Evolutionary conservation across 331 rosid genomes (phyloP).

Genomic region (Erythrophleum ivorense): DNA sequence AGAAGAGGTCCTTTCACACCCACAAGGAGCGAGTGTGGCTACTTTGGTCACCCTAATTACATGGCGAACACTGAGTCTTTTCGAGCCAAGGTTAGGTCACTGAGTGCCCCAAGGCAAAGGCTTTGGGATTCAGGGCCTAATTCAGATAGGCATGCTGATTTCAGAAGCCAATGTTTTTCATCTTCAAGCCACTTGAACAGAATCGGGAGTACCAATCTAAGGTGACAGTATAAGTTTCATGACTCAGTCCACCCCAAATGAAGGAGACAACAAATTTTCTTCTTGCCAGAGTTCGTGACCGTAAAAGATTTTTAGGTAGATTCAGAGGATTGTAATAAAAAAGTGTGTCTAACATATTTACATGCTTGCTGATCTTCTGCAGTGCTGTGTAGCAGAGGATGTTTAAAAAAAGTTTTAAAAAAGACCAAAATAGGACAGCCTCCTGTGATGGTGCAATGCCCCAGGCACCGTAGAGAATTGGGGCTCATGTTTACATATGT

Average conservation of each 20-base stretch:
- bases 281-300: background rate
- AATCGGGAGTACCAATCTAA: slow-evolving; percentile 51
- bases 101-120: slow-evolving; percentile 94
- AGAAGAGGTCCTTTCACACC: slow-evolving; percentile 70
- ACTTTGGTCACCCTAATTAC: slow-evolving; percentile 75
- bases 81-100: slow-evolving; percentile 89
- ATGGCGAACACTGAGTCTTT: slow-evolving; percentile 93
- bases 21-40: slow-evolving; percentile 78
- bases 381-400: too few relatives aligned
- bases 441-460: too few relatives aligned
- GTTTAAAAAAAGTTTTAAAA: too few relatives aligned
- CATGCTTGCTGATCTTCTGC: too few relatives aligned
- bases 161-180: slow-evolving; percentile 42
- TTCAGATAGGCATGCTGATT: slow-evolving; percentile 59
- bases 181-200: slow-evolving; percentile 53
- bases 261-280: background rate
- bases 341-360: background rate
- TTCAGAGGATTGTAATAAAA: background rate
- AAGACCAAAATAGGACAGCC: too few relatives aligned
- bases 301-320: too few relatives aligned
- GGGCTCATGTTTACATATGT: too few relatives aligned
- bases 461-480: too few relatives aligned
- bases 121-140: slow-evolving; percentile 54
- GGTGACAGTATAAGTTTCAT: slow-evolving; percentile 49
- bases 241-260: background rate